A percentile compares a stretch with the other conserved stretches of the same genome.
Conservation (phyloP, 176 grass and related monocot genomes). For the Zea mays region Zm-B73-REFERENCE-NAM-5.0 NC_050097.1:50659501-50660000, state of each 20-base stretch:
- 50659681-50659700: constrained; percentile 10
- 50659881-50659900: constrained; percentile 7
- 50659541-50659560: background rate
- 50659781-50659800: background rate
- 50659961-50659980: constrained; percentile 26
- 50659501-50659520: background rate
- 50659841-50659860: constrained; percentile 3
- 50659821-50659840: background rate
- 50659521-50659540: background rate
- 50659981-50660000: constrained; percentile 62
- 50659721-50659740: constrained; percentile 22
- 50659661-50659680: constrained; percentile 2
- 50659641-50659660: constrained; percentile 2
- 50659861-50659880: background rate
- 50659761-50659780: background rate
- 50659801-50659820: background rate
- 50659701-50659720: constrained; percentile 22
- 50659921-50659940: constrained; percentile 1
- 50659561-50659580: background rate
- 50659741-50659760: background rate
- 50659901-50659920: background rate
- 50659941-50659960: background rate
- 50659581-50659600: background rate
- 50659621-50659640: background rate
- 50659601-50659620: constrained; percentile 8